Base-by-base conservation (phyloP, 495 filamentous ascomycete species). In the Lepraria neglecta region DNA sequence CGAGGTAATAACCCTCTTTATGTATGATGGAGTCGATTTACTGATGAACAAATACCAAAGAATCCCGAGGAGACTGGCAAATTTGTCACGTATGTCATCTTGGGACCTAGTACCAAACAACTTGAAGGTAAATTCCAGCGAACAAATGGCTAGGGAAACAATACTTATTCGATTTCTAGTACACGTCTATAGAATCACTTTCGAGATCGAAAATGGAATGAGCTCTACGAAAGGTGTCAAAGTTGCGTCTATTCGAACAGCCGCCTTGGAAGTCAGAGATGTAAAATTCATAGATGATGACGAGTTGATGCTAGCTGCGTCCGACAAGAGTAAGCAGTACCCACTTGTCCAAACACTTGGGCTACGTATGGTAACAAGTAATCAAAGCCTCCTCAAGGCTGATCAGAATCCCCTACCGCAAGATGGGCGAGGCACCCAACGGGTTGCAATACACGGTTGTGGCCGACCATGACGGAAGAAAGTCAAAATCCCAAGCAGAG, bases 251-350 rank as follows among this genome's bases (percentile, higher is more conserved):
- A 58, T 84, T 11, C 68, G 73, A 45, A 60, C 83, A 19, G 64
- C 74, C 21, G 60, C 72, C 35, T 78, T 77, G 21, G 69, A 72
- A 35, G 68, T 85, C 44, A 72, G 73, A 27, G 81, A 85, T 67
- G 56, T 82, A 14, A 76, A 82, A 69, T 84, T 85, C 55, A 74
- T 82, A 19, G 76, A 81, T 45, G 81, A 84, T 54, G 67, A 78
- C 48, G 75, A 73, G 3, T 59, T 85, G 30, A 78, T 82, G 65
- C 31, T 84, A 11, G 71, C 84, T n/a, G 77, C 78, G 64, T 58
- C 71, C 14, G 67, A 74, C 31, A 59, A 69, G 48, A 69, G 81
- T 83, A 73, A 60, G 70, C 64, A n/a, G 45, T 55, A 52, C 24
- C 61, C 0, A 27, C 38, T 24, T 40, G 54, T 57, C 48, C 58